Base-by-base conservation (phyloP, 2,329 filamentous ascomycete genomes). In the Aureobasidium sp. region DNA sequence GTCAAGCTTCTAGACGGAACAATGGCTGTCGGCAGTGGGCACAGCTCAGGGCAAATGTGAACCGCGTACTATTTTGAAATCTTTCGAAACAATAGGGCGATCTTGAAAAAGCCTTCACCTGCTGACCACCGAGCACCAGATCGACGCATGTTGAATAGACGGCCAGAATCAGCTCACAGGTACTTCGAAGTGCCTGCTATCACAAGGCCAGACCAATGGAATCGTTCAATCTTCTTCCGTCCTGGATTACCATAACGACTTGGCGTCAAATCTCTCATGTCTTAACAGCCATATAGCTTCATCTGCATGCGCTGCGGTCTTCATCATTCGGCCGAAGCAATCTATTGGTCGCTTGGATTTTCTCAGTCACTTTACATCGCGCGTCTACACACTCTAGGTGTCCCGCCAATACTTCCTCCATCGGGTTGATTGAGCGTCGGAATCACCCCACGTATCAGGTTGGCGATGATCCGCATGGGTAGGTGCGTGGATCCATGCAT, bases 401-500 rank as follows among this genome's bases (percentile, higher is more conserved):
- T 46, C 36, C 23, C 39, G 39, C 39, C 41, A 46, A 57, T 23
- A 57, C 39, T 46, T 57, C 37, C 51, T 34, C 8, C 53, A 23
- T 55, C 44, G 37, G 34, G 52, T 36, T 13, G 13, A 20, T 55
- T 55, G 51, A 17, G 51, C 15, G 5, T 36, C 27, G 29, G 39
- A 39, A 57, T 57, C 53, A 57, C 53, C 41, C 53, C 53, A 57
- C 41, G 39, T 57, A 46, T 46, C 53, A 57, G 53, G n/a, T 57
- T 46, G n/a, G 26, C 26, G 36, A 41, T 42, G 17, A 57, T 57
- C 39, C 41, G 29, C 53, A 17, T 57, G 26, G 23, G 41, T 46
- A 46, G 12, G 27, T 57, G n/a, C 39, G 44, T 57, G 20, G 53
- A 34, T 57, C 39, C 39, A 57, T 57, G 39, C 53, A 23, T 32